Conservation (phyloP, 2,329 filamentous ascomycete species). For the Geosmithia putterillii region DNA sequence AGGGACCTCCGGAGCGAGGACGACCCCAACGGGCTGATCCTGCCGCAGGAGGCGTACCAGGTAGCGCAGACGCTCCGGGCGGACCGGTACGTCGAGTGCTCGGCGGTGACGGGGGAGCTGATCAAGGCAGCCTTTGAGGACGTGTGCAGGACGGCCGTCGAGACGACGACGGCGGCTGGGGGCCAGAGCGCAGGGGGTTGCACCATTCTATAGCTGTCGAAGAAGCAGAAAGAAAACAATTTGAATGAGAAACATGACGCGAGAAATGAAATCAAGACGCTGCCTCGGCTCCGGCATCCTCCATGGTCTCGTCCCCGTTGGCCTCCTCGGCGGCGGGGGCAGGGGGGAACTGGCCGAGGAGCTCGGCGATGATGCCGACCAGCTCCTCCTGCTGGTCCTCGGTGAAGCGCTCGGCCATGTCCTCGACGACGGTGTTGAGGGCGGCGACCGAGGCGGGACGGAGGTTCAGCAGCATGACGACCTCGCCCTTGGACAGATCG, state of each 20-base stretch:
- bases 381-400: constrained; percentile 48
- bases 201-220: constrained; percentile 17
- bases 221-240: background rate
- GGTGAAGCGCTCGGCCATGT: constrained; percentile 47
- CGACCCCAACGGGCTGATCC: constrained; percentile 48
- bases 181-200: constrained; percentile 46
- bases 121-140: constrained; percentile 46
- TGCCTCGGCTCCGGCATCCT: constrained; percentile 12
- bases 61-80: constrained; percentile 44
- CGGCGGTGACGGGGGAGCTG: constrained; percentile 46
- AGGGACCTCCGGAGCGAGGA: constrained; percentile 44
- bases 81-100: constrained; percentile 54
- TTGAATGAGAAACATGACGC: background rate
- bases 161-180: constrained; percentile 29
- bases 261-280: constrained; percentile 1
- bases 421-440: constrained; percentile 53
- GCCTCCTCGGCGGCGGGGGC: constrained; percentile 11
- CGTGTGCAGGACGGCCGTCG: constrained; percentile 42
- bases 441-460: constrained; percentile 44
- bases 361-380: constrained; percentile 39
- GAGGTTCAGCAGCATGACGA: constrained; percentile 57
- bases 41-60: constrained; percentile 47
- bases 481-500: constrained; percentile 54
- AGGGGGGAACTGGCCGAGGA: constrained; percentile 39
- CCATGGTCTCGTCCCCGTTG: constrained; percentile 23